Conservation (phyloP, 1,284 basidiomycete genomes). For the Sanghuangporus weigelae region DNA sequence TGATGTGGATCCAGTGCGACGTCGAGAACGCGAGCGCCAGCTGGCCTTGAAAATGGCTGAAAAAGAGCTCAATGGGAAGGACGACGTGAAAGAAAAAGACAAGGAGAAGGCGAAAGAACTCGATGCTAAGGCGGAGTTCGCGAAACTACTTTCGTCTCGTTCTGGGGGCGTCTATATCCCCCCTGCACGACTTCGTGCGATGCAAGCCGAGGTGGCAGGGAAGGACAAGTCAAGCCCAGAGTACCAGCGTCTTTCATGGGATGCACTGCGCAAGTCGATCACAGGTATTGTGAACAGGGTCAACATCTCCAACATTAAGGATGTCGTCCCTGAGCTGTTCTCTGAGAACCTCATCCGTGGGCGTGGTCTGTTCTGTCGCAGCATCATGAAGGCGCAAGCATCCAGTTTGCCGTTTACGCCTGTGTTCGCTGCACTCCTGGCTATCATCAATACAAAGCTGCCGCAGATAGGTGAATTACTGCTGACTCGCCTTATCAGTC, state of each 20-base stretch:
- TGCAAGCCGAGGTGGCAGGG: constrained; percentile 77
- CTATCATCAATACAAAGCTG: constrained; percentile 96
- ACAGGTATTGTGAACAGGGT: constrained; percentile 99
- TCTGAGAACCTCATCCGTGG: constrained; percentile 89
- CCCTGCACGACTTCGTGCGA: constrained; percentile 85
- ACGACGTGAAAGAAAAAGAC: constrained; percentile 45
- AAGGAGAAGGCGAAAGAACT: constrained; percentile 34
- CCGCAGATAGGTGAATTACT: constrained; percentile 95
- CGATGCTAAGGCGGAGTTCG: constrained; percentile 75
- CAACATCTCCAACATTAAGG: constrained; percentile 95
- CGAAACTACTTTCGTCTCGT: constrained; percentile 71
- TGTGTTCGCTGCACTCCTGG: constrained; percentile 91
- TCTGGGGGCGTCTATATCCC: constrained; percentile 97
- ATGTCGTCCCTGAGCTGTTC: constrained; percentile 92
- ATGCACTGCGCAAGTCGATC: constrained; percentile 95
- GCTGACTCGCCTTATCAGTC: constrained; percentile 84
- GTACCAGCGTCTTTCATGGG: constrained; percentile 96
- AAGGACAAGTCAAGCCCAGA: constrained; percentile 87
- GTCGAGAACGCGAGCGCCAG: constrained; percentile 73
- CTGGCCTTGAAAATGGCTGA: constrained; percentile 69
- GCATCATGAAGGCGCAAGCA: constrained; percentile 97
- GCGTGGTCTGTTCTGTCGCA: constrained; percentile 84
- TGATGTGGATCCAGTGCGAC: constrained; percentile 75
- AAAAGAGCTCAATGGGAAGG: constrained; percentile 60
- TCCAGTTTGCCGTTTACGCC: constrained; percentile 97